Percentiles rank a stretch among this genome's conserved stretches.
phyloP scores from a whole-genome alignment of 352 stramenopile species.

The Hyaloperonospora brassicae region DNA sequence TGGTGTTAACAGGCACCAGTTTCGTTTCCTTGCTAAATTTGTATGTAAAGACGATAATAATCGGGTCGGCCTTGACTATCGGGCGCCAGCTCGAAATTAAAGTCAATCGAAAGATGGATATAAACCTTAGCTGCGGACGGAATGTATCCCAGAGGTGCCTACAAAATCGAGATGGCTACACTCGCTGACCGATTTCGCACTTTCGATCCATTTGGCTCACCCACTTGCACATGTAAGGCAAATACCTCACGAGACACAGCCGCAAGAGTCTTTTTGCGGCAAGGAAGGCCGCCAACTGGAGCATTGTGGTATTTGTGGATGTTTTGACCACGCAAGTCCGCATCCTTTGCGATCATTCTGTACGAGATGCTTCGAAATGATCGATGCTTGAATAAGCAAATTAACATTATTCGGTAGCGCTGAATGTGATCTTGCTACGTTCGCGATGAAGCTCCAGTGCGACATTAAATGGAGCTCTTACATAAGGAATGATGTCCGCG shows the following conservation, averaged over 20 bases:
- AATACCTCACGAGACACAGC: conserved; percentile 1
- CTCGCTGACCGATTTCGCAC: too few species aligned
- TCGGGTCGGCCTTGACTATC: background rate
- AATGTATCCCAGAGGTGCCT: background rate
- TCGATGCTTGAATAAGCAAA: background rate
- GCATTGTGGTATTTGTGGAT: conserved; percentile 14
- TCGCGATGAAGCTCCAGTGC: background rate
- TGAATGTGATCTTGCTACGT: background rate
- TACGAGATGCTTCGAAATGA: conserved; percentile 5
- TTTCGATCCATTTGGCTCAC: too few species aligned
- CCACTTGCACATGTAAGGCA: background rate
- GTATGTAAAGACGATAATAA: conserved; percentile 16
- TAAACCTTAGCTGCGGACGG: background rate
- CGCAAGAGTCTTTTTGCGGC: conserved; percentile 16
- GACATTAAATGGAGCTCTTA: too few species aligned
- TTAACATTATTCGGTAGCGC: background rate
- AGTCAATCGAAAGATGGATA: background rate
- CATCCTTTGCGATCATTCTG: background rate
- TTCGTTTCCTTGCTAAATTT: conserved; percentile 27
- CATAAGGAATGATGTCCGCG: background rate
- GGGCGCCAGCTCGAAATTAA: background rate
- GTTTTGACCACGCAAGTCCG: background rate
- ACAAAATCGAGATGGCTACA: too few species aligned
- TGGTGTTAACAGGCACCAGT: conserved; percentile 1
- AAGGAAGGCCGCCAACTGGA: conserved; percentile 10